Percentiles rank a stretch among this genome's conserved stretches.
These are phyloP conservation scores for Crithidia mellificae DNA, from an alignment of 208 protist genomes.

Conservation along the genomic window DNA sequence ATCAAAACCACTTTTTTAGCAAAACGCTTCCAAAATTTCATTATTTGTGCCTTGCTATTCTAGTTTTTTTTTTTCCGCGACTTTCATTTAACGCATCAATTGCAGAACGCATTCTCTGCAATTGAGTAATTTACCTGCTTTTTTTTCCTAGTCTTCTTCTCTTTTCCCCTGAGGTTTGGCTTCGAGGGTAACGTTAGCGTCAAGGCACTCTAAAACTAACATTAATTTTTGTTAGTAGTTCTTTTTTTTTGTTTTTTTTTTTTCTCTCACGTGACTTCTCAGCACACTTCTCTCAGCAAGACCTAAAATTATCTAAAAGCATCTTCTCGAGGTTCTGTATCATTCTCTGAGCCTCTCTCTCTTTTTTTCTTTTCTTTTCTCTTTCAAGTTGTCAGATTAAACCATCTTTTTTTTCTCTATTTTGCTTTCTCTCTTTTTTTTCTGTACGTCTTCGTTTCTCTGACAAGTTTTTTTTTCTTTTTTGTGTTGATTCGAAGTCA, in stretches of 20 bases:
- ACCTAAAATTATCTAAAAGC: neutral
- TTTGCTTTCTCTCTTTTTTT: neutral
- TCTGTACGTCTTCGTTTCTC: neutral
- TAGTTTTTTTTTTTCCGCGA: conserved; percentile 6
- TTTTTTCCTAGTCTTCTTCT: neutral
- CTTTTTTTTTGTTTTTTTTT: conserved; percentile 1
- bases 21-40: neutral
- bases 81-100: neutral
- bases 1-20: too few relatives aligned
- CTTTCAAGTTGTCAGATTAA: neutral
- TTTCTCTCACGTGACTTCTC: neutral
- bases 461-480: neutral
- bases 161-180: too few relatives aligned
- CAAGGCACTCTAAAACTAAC: too few relatives aligned
- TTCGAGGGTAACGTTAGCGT: too few relatives aligned
- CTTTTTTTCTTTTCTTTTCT: too few relatives aligned
- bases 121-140: neutral
- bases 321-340: neutral
- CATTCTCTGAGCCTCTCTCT: neutral
- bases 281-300: neutral
- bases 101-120: neutral
- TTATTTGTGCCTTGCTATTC: conserved; percentile 1
- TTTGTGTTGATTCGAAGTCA: too few relatives aligned
- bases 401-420: neutral
- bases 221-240: neutral